A percentile compares a stretch with the other conserved stretches of the same genome.
These are phyloP conservation scores for Boletus pseudo-olivaceus DNA, from an alignment of 768 basidiomycete genomes.

Conservation along the genomic window DNA sequence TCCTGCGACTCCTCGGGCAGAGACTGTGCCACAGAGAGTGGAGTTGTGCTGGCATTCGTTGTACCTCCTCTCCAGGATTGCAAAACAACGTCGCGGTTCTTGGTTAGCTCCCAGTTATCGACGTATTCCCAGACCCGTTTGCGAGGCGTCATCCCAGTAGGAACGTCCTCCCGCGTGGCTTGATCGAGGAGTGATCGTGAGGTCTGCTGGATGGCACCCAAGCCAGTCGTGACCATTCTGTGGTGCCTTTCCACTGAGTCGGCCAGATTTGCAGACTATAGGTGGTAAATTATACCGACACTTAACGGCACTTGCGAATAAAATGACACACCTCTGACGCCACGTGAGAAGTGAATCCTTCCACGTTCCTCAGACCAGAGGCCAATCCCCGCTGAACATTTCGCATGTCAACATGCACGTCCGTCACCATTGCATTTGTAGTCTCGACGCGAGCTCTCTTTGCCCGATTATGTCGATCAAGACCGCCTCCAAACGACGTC, in stretches of 20 bases:
- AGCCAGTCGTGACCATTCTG: constrained; percentile 37
- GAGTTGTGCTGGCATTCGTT: constrained; percentile 32
- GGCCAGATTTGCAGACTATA: constrained; percentile 41
- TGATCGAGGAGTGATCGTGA: constrained; percentile 51
- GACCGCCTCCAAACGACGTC: constrained; percentile 47
- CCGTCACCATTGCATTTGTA: constrained; percentile 45
- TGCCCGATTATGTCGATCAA: constrained; percentile 56
- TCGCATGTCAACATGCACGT: constrained; percentile 51
- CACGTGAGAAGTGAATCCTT: constrained; percentile 41
- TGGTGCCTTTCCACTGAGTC: constrained; percentile 44
- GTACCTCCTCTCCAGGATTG: constrained; percentile 44
- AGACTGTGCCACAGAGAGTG: constrained; percentile 37
- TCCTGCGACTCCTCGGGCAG: constrained; percentile 30
- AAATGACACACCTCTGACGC: constrained; percentile 47
- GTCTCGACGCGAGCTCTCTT: constrained; percentile 69
- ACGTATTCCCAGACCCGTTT: constrained; percentile 70
- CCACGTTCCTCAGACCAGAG: constrained; percentile 47
- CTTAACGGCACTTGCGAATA: not conserved
- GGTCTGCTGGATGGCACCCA: constrained; percentile 49
- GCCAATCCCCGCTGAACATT: constrained; percentile 48
- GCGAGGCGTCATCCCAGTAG: constrained; percentile 73
- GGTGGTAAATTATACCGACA: not conserved
- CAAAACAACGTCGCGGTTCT: constrained; percentile 58
- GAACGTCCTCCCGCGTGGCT: constrained; percentile 57
- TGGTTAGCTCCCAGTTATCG: constrained; percentile 70